Base-by-base conservation (phyloP, 2,329 filamentous ascomycete genomes). In the Pseudocercospora crystallina region DNA sequence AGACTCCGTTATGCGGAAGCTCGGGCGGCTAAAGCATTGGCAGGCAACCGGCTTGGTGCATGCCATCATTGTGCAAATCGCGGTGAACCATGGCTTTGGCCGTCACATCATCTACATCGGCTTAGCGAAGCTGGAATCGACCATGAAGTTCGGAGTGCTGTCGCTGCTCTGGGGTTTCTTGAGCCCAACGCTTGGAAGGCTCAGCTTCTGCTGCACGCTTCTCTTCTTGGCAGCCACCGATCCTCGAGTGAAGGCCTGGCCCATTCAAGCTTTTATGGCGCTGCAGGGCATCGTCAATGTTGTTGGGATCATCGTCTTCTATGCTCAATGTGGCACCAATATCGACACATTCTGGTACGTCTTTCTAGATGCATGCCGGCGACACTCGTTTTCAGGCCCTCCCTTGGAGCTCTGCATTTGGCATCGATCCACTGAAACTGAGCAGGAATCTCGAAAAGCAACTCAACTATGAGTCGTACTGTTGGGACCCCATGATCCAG, bases 131-230 rank as follows among this genome's bases (percentile, higher is more conserved):
- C 51, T 60, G n/a, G 43, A 40, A n/a, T 29, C 13, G 26, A 43
- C 35, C 13, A 56, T 52, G 49, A 54, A 52, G 13, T 51, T 53
- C 17, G 64, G 65, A 20, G 54, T 57, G 32, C 37, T 57, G 8
- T 58, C 60, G 3, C 46, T 68, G 14, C 43, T 54, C 3, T 58
- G 53, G 38, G 61, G 60, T 12, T 62, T 60, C 36, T 42, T 65
- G 14, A 58, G 54, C 37, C 61, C 64, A 3, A 63, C 65, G 57
- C 43, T 56, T 39, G 65, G 61, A 11, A 51, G 65, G 5, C 46
- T 68, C 1, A 55, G 53, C 14, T 68, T 66, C 49, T 61, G 59
- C 50, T 58, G 58, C 14, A 66, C 64, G 8, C 34, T 68, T 5
- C 55, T 65, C 8, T 67, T 48, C 41, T 57, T 68, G 30, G 57